Percentiles rank a stretch among this genome's conserved stretches.
phyloP scores from a whole-genome alignment of 768 basidiomycete species.

The Termitomyces sp. region DNA sequence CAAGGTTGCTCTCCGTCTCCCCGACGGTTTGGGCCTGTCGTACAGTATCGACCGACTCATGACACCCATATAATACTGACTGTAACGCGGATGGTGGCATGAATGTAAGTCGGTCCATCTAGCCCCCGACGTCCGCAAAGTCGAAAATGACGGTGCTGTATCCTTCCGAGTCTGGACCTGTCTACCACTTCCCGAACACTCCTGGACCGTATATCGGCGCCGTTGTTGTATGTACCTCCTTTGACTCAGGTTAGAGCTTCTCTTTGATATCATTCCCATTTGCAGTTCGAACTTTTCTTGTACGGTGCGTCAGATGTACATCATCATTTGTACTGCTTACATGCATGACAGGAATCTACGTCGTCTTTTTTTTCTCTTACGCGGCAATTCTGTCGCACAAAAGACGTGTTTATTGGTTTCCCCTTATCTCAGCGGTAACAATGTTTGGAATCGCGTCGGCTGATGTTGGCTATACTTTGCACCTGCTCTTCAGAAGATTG shows the following conservation, averaged over 20 bases:
- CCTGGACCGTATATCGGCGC: slow-evolving; percentile 9
- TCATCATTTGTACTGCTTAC: not conserved
- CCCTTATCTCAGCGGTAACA: not conserved
- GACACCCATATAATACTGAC: not conserved
- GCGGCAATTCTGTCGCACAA: slow-evolving; percentile 4
- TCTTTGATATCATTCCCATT: not conserved
- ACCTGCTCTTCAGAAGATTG: slow-evolving; percentile 9
- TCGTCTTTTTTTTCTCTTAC: slow-evolving; percentile 7
- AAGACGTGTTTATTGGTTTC: not conserved
- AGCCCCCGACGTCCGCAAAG: not conserved
- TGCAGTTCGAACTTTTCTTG: slow-evolving; percentile 16
- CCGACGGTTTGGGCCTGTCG: not conserved
- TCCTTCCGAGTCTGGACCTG: slow-evolving; percentile 4
- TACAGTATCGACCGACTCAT: not conserved
- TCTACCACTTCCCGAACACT: slow-evolving; percentile 1
- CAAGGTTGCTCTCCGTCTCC: slow-evolving; percentile 3
- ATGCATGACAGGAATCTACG: slow-evolving; percentile 11
- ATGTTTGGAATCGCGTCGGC: slow-evolving; percentile 15
- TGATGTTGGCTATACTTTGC: slow-evolving; percentile 13
- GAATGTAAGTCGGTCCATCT: not conserved
- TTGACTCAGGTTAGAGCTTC: not conserved
- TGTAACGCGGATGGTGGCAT: not conserved
- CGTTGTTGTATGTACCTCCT: slow-evolving; percentile 2
- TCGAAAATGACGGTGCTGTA: slow-evolving; percentile 7
- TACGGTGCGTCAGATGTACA: slow-evolving; percentile 8